phyloP scores from a whole-genome alignment of 208 protist species.

The Acanthamoeba polyphaga region DNA sequence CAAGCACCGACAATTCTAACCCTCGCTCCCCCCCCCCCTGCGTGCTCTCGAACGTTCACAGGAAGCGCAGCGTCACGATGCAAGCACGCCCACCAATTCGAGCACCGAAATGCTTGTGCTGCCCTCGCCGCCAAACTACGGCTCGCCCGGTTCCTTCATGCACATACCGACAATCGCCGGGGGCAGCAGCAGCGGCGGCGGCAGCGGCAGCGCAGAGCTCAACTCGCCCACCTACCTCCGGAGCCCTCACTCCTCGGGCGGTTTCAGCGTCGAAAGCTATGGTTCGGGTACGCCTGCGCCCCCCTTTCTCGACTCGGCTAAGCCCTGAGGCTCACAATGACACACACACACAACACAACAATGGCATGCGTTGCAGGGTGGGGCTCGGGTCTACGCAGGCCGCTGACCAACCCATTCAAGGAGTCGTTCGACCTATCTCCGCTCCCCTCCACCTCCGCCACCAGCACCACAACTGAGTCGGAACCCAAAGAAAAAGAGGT shows the following conservation, averaged over 20 bases:
- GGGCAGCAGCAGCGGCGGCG: neutral
- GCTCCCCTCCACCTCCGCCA: neutral
- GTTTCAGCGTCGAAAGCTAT: slow-evolving; percentile 18
- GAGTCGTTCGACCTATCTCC: slow-evolving; percentile 32
- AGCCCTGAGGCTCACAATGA: too few relatives aligned
- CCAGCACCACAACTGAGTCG: too few relatives aligned
- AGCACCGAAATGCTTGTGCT: neutral
- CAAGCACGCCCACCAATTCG: slow-evolving; percentile 16
- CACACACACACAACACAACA: too few relatives aligned
- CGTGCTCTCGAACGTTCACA: neutral
- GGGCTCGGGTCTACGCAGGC: slow-evolving; percentile 29
- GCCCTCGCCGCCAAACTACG: neutral
- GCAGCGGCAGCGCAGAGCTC: too few relatives aligned
- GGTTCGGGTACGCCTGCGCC: neutral
- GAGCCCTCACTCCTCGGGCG: slow-evolving; percentile 3
- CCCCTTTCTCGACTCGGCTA: too few relatives aligned
- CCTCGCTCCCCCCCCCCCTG: too few relatives aligned
- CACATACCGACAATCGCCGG: neutral
- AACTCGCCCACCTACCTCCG: neutral
- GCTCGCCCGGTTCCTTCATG: slow-evolving; percentile 24
- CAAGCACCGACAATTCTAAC: slow-evolving; percentile 1
- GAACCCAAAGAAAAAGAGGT: slow-evolving; percentile 35
- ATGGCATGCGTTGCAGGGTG: neutral
- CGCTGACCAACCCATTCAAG: slow-evolving; percentile 53
- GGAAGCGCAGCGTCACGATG: slow-evolving; percentile 15